A percentile compares a stretch with the other conserved stretches of the same genome.
These are phyloP conservation scores for Diospyros kaki DNA, from an alignment of 148 eudicot species.

Conservation along the genomic window DNA sequence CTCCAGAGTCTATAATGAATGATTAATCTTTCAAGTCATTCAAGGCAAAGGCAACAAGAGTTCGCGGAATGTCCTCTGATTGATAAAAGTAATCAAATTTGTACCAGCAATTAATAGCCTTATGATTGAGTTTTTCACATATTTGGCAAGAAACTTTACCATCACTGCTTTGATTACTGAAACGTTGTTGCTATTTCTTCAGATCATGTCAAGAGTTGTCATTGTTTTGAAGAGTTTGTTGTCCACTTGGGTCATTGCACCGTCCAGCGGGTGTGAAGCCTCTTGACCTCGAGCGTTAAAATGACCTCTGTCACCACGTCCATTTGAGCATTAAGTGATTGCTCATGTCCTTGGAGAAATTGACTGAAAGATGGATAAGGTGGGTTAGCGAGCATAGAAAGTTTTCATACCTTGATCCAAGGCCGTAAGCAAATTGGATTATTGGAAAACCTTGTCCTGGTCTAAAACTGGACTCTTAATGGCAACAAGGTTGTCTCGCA, in stretches of 20 bases:
- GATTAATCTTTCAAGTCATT: background rate
- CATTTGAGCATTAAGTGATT: background rate
- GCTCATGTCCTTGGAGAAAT: background rate
- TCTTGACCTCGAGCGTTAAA: background rate
- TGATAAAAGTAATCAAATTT: background rate
- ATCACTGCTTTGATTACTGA: background rate
- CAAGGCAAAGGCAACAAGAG: background rate
- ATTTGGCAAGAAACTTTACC: background rate
- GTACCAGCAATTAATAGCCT: constrained; percentile 4
- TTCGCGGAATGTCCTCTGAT: no score
- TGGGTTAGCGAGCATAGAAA: background rate
- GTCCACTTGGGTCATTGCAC: background rate
- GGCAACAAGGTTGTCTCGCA: background rate
- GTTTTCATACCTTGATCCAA: background rate
- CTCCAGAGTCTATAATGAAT: background rate
- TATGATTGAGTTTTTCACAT: background rate
- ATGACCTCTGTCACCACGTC: background rate
- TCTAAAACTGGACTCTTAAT: background rate
- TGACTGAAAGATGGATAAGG: background rate
- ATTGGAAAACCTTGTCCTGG: background rate
- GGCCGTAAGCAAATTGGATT: background rate
- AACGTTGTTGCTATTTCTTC: background rate
- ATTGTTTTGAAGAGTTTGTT: no score
- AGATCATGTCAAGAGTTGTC: background rate
- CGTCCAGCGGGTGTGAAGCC: background rate